A percentile compares a stretch with the other conserved stretches of the same genome.
Evolutionary conservation across 768 basidiomycete genomes (phyloP).

Genomic region (Cyclocybe aegerita): DNA sequence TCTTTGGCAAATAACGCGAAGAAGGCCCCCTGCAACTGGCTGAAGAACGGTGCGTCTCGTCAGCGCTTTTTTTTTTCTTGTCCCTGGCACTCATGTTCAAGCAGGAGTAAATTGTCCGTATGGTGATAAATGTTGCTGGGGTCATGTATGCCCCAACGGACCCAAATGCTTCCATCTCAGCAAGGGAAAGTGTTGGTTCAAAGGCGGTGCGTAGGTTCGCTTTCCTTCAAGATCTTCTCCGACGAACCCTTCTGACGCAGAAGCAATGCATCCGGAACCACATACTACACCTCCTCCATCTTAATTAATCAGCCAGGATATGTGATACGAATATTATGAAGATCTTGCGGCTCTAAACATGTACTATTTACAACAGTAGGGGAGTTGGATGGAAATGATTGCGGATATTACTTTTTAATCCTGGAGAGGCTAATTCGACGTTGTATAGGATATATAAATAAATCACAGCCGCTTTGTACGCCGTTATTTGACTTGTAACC

Average conservation of each 20-base stretch:
- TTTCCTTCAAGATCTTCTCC: not conserved
- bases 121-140: conserved; percentile 79
- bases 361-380: conserved; percentile 2
- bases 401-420: conserved; percentile 11
- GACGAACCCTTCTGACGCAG: conserved; percentile 19
- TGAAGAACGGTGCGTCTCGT: conserved; percentile 64
- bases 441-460: conserved; percentile 5
- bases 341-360: not conserved
- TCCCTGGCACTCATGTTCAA: not conserved
- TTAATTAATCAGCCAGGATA: not conserved
- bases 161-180: conserved; percentile 66
- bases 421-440: not conserved
- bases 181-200: conserved; percentile 89
- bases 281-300: conserved; percentile 9
- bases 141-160: conserved; percentile 82
- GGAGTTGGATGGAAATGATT: conserved; percentile 12
- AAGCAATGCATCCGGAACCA: conserved; percentile 44
- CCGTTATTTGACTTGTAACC: not conserved
- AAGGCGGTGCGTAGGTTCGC: conserved; percentile 49
- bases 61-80: conserved; percentile 3
- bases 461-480: conserved; percentile 2
- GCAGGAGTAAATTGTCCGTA: conserved; percentile 74
- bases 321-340: no score
- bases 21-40: conserved; percentile 83
- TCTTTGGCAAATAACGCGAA: conserved; percentile 76